Base-by-base conservation (phyloP, 148 eudicot genomes). In the Vaccinium vitisidaea region DNA sequence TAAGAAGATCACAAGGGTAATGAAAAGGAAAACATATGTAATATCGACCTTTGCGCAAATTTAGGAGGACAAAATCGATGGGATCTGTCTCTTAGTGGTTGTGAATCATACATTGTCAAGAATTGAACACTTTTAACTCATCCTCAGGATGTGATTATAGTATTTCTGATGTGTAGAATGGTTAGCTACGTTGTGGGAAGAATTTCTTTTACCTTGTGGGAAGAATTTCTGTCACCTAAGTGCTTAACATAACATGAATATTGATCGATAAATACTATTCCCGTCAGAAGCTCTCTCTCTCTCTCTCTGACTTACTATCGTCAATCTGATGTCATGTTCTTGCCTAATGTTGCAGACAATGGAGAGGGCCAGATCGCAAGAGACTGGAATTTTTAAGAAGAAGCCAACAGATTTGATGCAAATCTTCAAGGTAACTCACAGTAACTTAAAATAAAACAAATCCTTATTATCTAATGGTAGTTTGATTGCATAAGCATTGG, bases 311-410 rank as follows among this genome's bases (percentile, higher is more conserved):
- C 19, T 54, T 23, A 53, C 63, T 58, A 27, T n/a, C 13, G 5
- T 71, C 15, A 27, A 27, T 49, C 49, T 73, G 67, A 27, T 50
- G n/a, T 54, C 78, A 36, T 39, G 43, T 53, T 61, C 13, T 86
- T 86, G 80, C 82, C 59, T 92, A 25, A 56, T 53, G 87, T 86
- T 76, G 85, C 93, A 96, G 99, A 96, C 98, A 74, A 96, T 96
- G 99, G 99, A 96, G 84, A 93, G 97, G 90, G 97, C 97, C 87
- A 92, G 98, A 87, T 91, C 90, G 82, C 98, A 93, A 82, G 99
- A 94, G 43, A 89, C 89, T 82, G 92, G 97, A 84, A 90, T 92
- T 79, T 96, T 94, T 87, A 96, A 91, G 90, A 90, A 88, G 89
- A 96, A 92, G 85, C 98, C 99, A 59, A 83, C 92, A 70, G 99